Evolutionary conservation across 2,329 filamentous ascomycete genomes (phyloP).

Genomic region (Neopestalotiopsis sp.): DNA sequence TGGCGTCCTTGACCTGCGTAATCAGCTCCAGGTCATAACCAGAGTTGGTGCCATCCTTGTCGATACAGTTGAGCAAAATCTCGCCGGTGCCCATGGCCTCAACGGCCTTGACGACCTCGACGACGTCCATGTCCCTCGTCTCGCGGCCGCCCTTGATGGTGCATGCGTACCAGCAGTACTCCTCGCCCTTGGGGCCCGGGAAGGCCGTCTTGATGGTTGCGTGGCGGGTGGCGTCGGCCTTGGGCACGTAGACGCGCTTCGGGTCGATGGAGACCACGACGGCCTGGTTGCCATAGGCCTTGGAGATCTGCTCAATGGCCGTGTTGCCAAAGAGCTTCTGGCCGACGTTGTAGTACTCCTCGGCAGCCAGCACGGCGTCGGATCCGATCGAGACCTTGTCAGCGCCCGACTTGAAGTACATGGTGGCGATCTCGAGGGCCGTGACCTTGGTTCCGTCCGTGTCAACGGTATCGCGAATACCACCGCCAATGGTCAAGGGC

Average conservation of each 20-base stretch:
- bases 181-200: constrained; percentile 77
- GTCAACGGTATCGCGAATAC: constrained; percentile 92
- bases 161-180: constrained; percentile 95
- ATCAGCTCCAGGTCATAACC: constrained; percentile 96
- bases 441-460: constrained; percentile 85
- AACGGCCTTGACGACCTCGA: constrained; percentile 85
- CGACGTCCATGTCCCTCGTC: constrained; percentile 90
- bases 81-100: constrained; percentile 96
- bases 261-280: constrained; percentile 97
- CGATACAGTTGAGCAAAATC: constrained; percentile 96
- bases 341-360: constrained; percentile 81
- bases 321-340: constrained; percentile 77
- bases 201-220: constrained; percentile 71
- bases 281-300: constrained; percentile 93
- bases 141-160: constrained; percentile 96
- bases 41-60: constrained; percentile 92
- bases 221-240: constrained; percentile 74
- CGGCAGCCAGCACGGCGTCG: constrained; percentile 90
- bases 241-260: constrained; percentile 84
- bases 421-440: constrained; percentile 88
- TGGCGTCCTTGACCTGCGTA: constrained; percentile 81
- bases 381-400: constrained; percentile 98
- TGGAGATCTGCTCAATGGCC: constrained; percentile 93
- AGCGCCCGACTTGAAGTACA: constrained; percentile 97
- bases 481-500: constrained; percentile 92